Evolutionary conservation across 305 asterid species (phyloP), one percentile per base, ranked within the genome.

Genomic region (Solanum aculeatissimum): DNA sequence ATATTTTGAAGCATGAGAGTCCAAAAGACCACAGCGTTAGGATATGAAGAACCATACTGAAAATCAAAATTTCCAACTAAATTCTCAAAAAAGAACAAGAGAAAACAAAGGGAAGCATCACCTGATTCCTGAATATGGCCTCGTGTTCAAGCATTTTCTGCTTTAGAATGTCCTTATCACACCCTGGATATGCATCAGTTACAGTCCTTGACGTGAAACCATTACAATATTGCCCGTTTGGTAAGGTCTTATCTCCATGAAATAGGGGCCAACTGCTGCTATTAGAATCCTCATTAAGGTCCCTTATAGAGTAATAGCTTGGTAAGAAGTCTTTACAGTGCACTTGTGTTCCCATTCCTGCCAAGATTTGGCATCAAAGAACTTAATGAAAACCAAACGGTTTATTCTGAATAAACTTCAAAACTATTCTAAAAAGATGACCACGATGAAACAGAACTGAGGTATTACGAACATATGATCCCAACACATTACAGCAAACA

Each of bases 271-370:
- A 94, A 86, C 98, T 93, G 81, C 93, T 91, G 87, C 97, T 90
- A 90, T 95, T 96, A 71, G 94, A 93, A 90, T 95, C 98, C 89
- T 93, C 99, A 84, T 96, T 96, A 84, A 93, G 97, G 91, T 96
- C 94, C 90, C 95, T 94, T 98, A 96, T 96, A 85, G 93, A 91
- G 89, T 89, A 89, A 93, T 85, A 90, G 49, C 92, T 95, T 10
- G 95, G 92, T 86, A 93, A 85, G 88, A 87, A 91, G 93, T 93
- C 93, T 92, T 95, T 91, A 91, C 89, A 89, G 82, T 96, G 92
- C 85, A 96, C 93, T 90, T 93, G 92, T 87, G 97, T 93, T 90
- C 98, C 98, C 98, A 96, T 94, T 87, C 97, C 99, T 95, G 91
- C 88, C 53, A 65, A 49, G 82, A 75, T 77, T 51, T 29, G 82